phyloP scores from a whole-genome alignment of 2,329 filamentous ascomycete genomes.

The Microsporum audouinii region DNA sequence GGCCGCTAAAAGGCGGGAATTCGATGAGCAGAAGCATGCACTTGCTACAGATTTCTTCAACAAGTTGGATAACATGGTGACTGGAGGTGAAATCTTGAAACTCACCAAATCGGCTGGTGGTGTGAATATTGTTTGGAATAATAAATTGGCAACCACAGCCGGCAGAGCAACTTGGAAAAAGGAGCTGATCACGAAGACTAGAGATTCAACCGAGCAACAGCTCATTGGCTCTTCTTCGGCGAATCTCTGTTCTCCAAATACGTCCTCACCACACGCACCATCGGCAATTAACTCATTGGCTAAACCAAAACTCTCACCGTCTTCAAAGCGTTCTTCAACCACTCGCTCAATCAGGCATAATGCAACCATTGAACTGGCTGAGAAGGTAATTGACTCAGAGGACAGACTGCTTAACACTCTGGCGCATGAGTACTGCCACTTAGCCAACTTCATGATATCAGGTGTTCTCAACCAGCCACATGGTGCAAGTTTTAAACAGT shows the following conservation, averaged over 20 bases:
- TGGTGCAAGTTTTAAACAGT: slow-evolving; percentile 70
- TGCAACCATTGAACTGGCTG: slow-evolving; percentile 75
- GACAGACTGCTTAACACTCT: slow-evolving; percentile 73
- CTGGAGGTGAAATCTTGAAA: slow-evolving; percentile 37
- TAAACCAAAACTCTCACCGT: background rate
- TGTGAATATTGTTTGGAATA: slow-evolving; percentile 50
- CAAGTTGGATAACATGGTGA: slow-evolving; percentile 44
- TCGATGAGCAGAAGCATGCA: slow-evolving; percentile 42
- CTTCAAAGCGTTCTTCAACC: background rate
- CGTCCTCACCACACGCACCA: slow-evolving; percentile 12
- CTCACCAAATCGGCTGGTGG: slow-evolving; percentile 45
- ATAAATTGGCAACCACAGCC: slow-evolving; percentile 51
- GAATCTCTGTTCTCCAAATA: background rate
- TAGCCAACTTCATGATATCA: slow-evolving; percentile 81
- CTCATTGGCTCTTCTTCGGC: slow-evolving; percentile 6
- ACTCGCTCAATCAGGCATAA: slow-evolving; percentile 35
- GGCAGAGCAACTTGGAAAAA: slow-evolving; percentile 60
- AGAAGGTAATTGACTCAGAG: slow-evolving; percentile 73
- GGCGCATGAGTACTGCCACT: slow-evolving; percentile 94
- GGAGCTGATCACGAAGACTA: slow-evolving; percentile 29
- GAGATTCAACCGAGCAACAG: slow-evolving; percentile 1
- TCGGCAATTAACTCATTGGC: background rate
- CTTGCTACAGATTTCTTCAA: slow-evolving; percentile 45
- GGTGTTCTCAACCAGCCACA: slow-evolving; percentile 66
- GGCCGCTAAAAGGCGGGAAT: slow-evolving; percentile 37